phyloP scores from a whole-genome alignment of 495 filamentous ascomycete species.

The Neurospora cerealis region DNA sequence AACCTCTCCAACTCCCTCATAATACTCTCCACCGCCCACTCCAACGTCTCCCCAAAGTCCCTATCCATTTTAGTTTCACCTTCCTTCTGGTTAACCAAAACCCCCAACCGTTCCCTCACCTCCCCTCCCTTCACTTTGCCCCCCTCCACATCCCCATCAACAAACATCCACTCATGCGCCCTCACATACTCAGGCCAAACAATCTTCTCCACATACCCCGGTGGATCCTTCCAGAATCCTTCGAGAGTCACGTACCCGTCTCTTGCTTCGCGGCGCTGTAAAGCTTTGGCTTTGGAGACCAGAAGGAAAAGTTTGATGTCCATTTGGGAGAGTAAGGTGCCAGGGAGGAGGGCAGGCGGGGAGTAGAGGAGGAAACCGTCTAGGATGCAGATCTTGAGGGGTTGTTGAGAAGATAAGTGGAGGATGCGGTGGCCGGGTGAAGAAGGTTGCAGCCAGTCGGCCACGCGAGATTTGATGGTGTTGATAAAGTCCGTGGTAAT shows the following conservation, averaged over 20 bases:
- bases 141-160: constrained; percentile 50
- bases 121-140: constrained; percentile 21
- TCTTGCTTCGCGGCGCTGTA: constrained; percentile 57
- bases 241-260: constrained; percentile 80
- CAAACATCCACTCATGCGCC: constrained; percentile 68
- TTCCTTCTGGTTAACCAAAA: constrained; percentile 26
- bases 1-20: constrained; percentile 30
- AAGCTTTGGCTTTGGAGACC: constrained; percentile 49
- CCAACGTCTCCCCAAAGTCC: constrained; percentile 39
- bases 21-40: constrained; percentile 45
- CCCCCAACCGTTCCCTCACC: constrained; percentile 22
- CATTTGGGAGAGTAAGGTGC: constrained; percentile 43
- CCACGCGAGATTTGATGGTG: constrained; percentile 27
- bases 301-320: constrained; percentile 70
- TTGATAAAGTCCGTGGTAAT: constrained; percentile 31
- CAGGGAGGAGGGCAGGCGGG: constrained; percentile 16
- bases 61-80: constrained; percentile 25
- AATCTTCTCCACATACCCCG: constrained; percentile 85
- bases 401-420: constrained; percentile 39
- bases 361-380: constrained; percentile 84
- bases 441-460: constrained; percentile 27
- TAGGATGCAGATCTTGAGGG: constrained; percentile 39
- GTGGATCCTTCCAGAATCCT: constrained; percentile 91
- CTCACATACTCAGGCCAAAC: constrained; percentile 90
- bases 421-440: constrained; percentile 26